Evolutionary conservation across 1,284 basidiomycete species (phyloP), one percentile per base, ranked within the genome.

Genomic region (Puccinia coronata): DNA sequence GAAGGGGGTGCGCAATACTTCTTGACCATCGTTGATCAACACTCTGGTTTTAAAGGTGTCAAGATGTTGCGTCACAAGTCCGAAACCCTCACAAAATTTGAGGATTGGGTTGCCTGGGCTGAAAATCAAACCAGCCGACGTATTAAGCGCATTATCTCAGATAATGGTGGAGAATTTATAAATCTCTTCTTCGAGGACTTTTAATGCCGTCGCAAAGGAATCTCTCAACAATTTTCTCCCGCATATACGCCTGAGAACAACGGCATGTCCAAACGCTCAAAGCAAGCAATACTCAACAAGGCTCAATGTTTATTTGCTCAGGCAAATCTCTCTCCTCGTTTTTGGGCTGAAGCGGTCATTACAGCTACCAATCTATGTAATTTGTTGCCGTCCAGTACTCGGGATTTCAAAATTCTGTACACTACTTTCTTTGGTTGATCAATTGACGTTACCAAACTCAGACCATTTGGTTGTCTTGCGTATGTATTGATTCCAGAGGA

Each of bases 321-420:
- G 34, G 36, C 65, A 8, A 67, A 67, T 4, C 43, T 67, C 18
- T 28, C 65, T 2, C 36, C 39, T 14, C 9, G 65, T 25, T 67
- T 39, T 39, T 67, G 65, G 65, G 65, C 65, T 16, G 39, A 67
- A 47, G 65, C 65, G 1, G 39, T 67, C 16, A n/a, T 39, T 34
- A 65, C 61, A 4, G 61, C 61, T 4, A 65, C 61, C 4, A 34
- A 65, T 8, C 61, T 67, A 1, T 41, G 39, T 14, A 67, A 67
- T 47, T 14, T 67, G 18, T 11, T 67, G 16, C 65, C 65, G 3
- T 67, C 65, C 4, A 43, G 20, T n/a, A 43, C 65, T 43, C 4
- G 39, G 9, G 34, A 47, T 47, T 43, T 67, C 6, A 16, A 12
- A 8, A 8, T 20, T 4, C 65, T 39, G 18, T 47, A 67, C 23